Evolutionary conservation across 169 alveolate genomes (phyloP).

Genomic region (Plasmodium adleri): DNA sequence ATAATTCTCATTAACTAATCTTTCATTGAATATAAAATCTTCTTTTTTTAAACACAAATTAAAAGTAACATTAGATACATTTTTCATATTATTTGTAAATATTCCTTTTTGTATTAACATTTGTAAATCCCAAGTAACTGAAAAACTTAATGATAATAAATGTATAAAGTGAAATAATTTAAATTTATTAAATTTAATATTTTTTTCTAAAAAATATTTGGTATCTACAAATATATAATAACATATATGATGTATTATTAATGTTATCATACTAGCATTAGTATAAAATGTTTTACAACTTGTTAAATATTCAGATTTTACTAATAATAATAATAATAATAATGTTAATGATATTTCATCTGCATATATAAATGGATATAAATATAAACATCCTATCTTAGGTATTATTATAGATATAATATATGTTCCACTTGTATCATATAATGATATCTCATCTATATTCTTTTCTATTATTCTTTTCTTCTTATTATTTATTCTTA

Average conservation of each 20-base stretch:
- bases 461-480: conserved; percentile 65
- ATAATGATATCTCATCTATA: conserved; percentile 51
- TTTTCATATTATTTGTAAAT: conserved; percentile 68
- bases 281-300: conserved; percentile 65
- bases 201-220: conserved; percentile 47
- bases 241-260: conserved; percentile 73
- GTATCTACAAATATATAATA: conserved; percentile 75
- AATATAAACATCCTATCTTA: conserved; percentile 52
- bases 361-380: conserved; percentile 70
- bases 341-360: conserved; percentile 67
- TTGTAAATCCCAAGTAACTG: conserved; percentile 70
- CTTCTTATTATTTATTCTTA: conserved; percentile 75
- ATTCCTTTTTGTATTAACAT: conserved; percentile 61
- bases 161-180: conserved; percentile 74
- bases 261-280: conserved; percentile 71
- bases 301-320: conserved; percentile 38
- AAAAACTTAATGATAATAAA: conserved; percentile 54
- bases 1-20: conserved; percentile 29
- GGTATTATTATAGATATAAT: conserved; percentile 57
- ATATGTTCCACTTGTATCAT: conserved; percentile 60
- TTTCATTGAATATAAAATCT: conserved; percentile 35
- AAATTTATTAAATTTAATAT: conserved; percentile 58
- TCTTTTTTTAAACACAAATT: conserved; percentile 55
- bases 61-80: conserved; percentile 18
- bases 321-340: conserved; percentile 32